Evolutionary conservation across 108 stramenopile genomes (phyloP), one percentile per base, ranked within the genome.

Genomic region (Nannochloropsis gaditana): DNA sequence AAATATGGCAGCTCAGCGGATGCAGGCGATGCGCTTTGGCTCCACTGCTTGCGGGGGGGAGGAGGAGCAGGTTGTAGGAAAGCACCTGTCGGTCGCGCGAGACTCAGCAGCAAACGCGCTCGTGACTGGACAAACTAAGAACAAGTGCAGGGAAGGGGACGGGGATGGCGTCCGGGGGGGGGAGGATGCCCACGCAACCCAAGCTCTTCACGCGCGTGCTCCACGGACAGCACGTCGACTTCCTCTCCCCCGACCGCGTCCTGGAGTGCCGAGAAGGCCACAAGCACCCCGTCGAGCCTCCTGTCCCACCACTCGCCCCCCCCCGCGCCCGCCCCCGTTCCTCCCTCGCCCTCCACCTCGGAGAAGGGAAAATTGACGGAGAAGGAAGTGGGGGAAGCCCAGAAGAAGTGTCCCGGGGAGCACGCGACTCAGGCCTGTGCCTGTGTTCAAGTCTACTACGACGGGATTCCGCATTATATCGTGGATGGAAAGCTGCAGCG

Each of bases 401-500:
- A 73, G n/a, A 73, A 73, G 6, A 73, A 73, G 59, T 73, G 59
- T n/a, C 19, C 6, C 15, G 59, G 59, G 8, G 59, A 73, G n/a
- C 59, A 73, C n/a, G 59, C 59, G 2, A 73, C 59, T n/a, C 15
- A 73, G n/a, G 59, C 15, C 19, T 73, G 59, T 73, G 59, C 59
- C 15, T 73, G 59, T 73, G 59, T 73, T n/a, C 59, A 73, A n/a
- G 59, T 73, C 59, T 73, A 73, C 6, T 73, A 73, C n/a, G 59
- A 73, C 6, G 59, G 59, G 6, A 73, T 73, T n/a, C 59, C 59
- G 8, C 59, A 73, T 73, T 73, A 73, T n/a, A 73, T 73, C 6
- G n/a, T 73, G 15, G 59, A 73, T 73, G 59, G 59, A n/a, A 73
- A 73, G 59, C 59, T 73, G 59, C 59, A 73, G n/a, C 59, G 59